These are phyloP conservation scores for Linnemannia elongata DNA, from an alignment of 192 early-diverging fungal genomes.

Conservation along the genomic window DNA sequence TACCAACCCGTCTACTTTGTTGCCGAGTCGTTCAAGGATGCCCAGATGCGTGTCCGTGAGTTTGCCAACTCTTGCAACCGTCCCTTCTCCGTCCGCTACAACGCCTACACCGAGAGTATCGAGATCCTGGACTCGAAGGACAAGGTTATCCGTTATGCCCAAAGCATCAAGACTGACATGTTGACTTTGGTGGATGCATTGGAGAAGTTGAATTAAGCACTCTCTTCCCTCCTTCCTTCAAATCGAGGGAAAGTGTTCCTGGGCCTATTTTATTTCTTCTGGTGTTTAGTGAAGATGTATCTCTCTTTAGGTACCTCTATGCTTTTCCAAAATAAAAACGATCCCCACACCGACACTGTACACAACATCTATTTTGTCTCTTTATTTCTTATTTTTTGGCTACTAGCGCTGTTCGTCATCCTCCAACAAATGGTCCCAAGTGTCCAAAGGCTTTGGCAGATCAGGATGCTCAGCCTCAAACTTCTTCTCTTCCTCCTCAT, in stretches of 20 bases:
- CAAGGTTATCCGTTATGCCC: constrained; percentile 84
- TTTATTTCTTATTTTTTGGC: too few species aligned
- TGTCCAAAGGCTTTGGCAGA: constrained; percentile 33
- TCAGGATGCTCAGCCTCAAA: constrained; percentile 26
- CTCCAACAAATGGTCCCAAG: constrained; percentile 42
- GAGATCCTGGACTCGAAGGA: constrained; percentile 92
- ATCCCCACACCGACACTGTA: not conserved
- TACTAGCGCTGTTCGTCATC: constrained; percentile 26
- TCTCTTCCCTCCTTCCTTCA: not conserved
- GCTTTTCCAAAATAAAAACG: not conserved
- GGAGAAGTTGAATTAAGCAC: constrained; percentile 60
- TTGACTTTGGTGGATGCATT: constrained; percentile 79
- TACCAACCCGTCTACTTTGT: constrained; percentile 98
- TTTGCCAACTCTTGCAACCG: constrained; percentile 82
- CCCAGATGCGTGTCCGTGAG: constrained; percentile 90
- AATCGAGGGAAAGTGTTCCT: not conserved
- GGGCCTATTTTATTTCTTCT: not conserved
- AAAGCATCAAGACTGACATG: constrained; percentile 84
- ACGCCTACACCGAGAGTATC: constrained; percentile 90
- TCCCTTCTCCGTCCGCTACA: constrained; percentile 93
- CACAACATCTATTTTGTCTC: not conserved
- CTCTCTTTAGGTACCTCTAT: not conserved
- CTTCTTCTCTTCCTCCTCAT: not conserved
- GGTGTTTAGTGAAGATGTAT: not conserved
- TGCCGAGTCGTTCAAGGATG: constrained; percentile 93